phyloP scores from a whole-genome alignment of 257 asterid genomes.

The Eustoma russellianum region DNA sequence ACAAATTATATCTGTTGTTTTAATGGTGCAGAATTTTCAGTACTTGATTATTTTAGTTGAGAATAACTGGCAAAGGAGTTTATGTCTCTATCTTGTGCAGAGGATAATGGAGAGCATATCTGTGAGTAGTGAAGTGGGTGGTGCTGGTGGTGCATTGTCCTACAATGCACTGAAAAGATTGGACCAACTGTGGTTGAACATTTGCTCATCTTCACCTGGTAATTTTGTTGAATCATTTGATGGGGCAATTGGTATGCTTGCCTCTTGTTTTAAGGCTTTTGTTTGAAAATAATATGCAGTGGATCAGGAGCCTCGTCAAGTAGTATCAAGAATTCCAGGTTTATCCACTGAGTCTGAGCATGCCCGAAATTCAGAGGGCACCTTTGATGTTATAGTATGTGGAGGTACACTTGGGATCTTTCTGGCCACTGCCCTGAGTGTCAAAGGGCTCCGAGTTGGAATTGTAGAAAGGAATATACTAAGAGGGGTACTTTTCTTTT shows the following conservation, averaged over 20 bases:
- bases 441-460: slow-evolving; percentile 76
- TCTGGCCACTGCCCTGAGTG: slow-evolving; percentile 76
- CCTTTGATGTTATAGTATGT: slow-evolving; percentile 73
- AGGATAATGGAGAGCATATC: slow-evolving; percentile 89
- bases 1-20: too few species aligned
- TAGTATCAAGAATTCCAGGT: slow-evolving; percentile 56
- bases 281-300: slow-evolving; percentile 28
- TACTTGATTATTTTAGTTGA: too few species aligned
- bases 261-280: neutral
- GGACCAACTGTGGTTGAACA: slow-evolving; percentile 62
- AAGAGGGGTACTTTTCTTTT: slow-evolving; percentile 59
- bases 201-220: slow-evolving; percentile 72
- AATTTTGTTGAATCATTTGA: neutral
- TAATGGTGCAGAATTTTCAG: too few species aligned
- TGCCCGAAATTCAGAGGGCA: slow-evolving; percentile 30
- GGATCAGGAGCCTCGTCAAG: slow-evolving; percentile 55
- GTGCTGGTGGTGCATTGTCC: slow-evolving; percentile 93
- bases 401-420: slow-evolving; percentile 98
- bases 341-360: slow-evolving; percentile 31
- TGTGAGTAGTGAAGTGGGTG: slow-evolving; percentile 80
- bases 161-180: slow-evolving; percentile 76
- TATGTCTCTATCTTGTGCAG: slow-evolving; percentile 25
- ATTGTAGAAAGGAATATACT: slow-evolving; percentile 58
- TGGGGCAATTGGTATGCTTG: neutral
- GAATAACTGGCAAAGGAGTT: neutral